A percentile compares a stretch with the other conserved stretches of the same genome.
phyloP scores from a whole-genome alignment of 306 rosid genomes.

The Pyrus bretschneideri region DNA sequence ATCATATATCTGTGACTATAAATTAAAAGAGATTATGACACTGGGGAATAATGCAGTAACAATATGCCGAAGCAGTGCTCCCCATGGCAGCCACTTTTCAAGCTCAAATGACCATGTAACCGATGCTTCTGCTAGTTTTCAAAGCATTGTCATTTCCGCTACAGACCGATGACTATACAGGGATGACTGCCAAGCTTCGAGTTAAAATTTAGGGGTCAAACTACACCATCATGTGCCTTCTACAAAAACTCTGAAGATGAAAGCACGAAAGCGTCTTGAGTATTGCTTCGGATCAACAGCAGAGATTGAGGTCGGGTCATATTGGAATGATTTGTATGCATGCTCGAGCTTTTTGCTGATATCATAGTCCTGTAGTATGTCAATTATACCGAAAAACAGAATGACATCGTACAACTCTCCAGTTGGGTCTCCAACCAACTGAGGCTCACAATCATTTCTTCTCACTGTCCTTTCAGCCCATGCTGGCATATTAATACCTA shows the following conservation, averaged over 20 bases:
- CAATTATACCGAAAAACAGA: conserved; percentile 76
- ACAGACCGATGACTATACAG: conserved; percentile 31
- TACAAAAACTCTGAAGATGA: conserved; percentile 80
- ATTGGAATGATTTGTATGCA: conserved; percentile 89
- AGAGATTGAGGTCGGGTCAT: conserved; percentile 75
- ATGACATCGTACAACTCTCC: conserved; percentile 70
- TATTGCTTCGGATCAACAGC: conserved; percentile 97
- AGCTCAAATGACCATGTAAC: conserved; percentile 24
- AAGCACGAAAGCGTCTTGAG: conserved; percentile 89
- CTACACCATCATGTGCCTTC: conserved; percentile 59
- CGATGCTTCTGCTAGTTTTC: conserved; percentile 18
- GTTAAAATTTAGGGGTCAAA: conserved; percentile 29
- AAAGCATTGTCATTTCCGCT: conserved; percentile 23
- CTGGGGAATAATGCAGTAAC: conserved; percentile 16
- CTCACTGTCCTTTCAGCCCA: conserved; percentile 62
- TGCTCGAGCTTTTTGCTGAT: conserved; percentile 95
- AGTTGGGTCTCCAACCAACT: conserved; percentile 77
- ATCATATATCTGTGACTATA: conserved; percentile 29
- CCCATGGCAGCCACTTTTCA: conserved; percentile 26
- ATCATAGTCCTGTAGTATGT: conserved; percentile 93
- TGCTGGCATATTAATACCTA: conserved; percentile 85
- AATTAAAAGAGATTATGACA: conserved; percentile 4
- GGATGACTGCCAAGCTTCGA: conserved; percentile 23
- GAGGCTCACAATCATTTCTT: conserved; percentile 40
- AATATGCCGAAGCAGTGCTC: conserved; percentile 17